phyloP scores from a whole-genome alignment of 768 basidiomycete genomes.

The Pleurotus eryngii region DNA sequence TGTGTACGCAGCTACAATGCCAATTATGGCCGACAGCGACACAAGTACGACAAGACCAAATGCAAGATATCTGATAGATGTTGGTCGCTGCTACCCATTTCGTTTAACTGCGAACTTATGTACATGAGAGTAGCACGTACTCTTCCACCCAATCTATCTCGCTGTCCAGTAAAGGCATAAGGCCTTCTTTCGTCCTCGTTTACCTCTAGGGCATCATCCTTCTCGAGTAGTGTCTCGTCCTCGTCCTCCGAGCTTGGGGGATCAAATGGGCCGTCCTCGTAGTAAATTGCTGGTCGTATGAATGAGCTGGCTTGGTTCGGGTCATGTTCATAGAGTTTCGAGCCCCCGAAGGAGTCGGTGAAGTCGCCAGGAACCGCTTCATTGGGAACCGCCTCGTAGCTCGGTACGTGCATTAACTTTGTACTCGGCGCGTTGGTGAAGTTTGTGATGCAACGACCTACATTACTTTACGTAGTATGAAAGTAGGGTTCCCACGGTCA shows the following conservation, averaged over 20 bases:
- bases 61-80: slow-evolving; percentile 60
- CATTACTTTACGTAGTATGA: too few relatives aligned
- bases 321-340: slow-evolving; percentile 15
- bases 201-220: slow-evolving; percentile 26
- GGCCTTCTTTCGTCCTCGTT: slow-evolving; percentile 12
- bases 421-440: not conserved
- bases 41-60: slow-evolving; percentile 60
- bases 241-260: slow-evolving; percentile 81
- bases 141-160: slow-evolving; percentile 8
- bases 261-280: slow-evolving; percentile 75
- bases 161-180: slow-evolving; percentile 11
- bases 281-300: slow-evolving; percentile 44
- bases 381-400: slow-evolving; percentile 9
- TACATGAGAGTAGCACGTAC: slow-evolving; percentile 8
- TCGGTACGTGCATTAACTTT: slow-evolving; percentile 7
- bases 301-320: slow-evolving; percentile 9
- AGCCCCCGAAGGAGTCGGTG: not conserved
- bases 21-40: slow-evolving; percentile 61
- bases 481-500: too few relatives aligned
- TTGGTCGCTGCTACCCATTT: slow-evolving; percentile 33
- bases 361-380: not conserved
- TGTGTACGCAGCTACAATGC: slow-evolving; percentile 70
- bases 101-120: not conserved
- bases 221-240: slow-evolving; percentile 50
- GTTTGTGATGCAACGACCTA: too few relatives aligned